Base-by-base conservation (phyloP, 345 rosid genomes). In the Eucalyptus virginea region DNA sequence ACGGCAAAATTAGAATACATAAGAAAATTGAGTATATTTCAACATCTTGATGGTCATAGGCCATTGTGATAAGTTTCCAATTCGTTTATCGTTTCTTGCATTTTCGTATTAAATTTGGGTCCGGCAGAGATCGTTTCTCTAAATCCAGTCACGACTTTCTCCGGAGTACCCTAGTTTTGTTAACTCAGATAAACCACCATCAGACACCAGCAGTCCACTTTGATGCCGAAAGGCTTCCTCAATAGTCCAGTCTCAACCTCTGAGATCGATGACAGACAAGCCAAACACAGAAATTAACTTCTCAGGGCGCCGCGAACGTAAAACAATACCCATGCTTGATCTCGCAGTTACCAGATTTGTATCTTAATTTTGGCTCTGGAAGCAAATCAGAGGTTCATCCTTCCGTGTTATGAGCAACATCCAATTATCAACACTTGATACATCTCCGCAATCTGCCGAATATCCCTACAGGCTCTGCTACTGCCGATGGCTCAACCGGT, bases 401-500 rank as follows among this genome's bases (percentile, higher is more conserved):
- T 52, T 14, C 50, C 1, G 19, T 32, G 62, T 62, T 67, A 11
- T 48, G 30, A 11, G 47, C 30, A 77, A 40, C 85, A 23, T 40
- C 83, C 83, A 77, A 77, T 37, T 77, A 40, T 77, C 15, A 37
- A 34, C 30, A 37, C 69, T 58, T 65, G 48, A 77, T 23, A 37
- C 80, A 42, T 89, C 94, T 88, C 19, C 88, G 17, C 52, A 96
- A 88, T 90, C 94, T 93, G 32, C 69, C 89, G 85, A 94, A 92
- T 32, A 93, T 88, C 49, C 99, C 95, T 14, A 21, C 86, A 11
- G 90, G 87, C 91, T 88, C 93, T 40, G 85, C 51, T 54, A 3
- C 89, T 3, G 87, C 89, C 0, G 89, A 89, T 37, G 77, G 90
- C 89, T 92, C 93, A 60, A 86, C 90, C 5, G 97, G 95, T 56